A percentile compares a stretch with the other conserved stretches of the same genome.
Conservation (phyloP, 202 grass and related monocot genomes). For the Cymbopogon flexuosus region DNA sequence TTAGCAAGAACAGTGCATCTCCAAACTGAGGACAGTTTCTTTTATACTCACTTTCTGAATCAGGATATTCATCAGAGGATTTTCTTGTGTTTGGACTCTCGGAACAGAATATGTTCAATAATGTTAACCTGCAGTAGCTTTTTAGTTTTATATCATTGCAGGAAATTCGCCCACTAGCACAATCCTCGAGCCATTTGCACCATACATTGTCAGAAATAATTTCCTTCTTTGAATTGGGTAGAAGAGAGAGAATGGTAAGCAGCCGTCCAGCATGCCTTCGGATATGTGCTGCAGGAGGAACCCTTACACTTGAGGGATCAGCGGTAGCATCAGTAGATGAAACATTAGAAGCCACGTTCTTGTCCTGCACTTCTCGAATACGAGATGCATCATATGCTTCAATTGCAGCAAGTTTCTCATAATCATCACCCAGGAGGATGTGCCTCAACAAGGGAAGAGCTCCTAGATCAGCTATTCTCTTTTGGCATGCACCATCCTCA, state of each 20-base stretch:
- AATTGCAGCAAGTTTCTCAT: conserved; percentile 94
- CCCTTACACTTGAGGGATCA: conserved; percentile 69
- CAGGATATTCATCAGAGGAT: conserved; percentile 36
- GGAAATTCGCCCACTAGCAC: conserved; percentile 57
- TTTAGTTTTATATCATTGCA: conserved; percentile 86
- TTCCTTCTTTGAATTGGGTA: conserved; percentile 65
- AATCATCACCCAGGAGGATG: conserved; percentile 84
- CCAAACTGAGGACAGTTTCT: conserved; percentile 71
- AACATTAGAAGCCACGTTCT: conserved; percentile 36
- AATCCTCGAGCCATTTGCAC: conserved; percentile 95
- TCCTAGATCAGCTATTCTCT: conserved; percentile 78
- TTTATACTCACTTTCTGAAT: conserved; percentile 47
- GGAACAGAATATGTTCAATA: conserved; percentile 63
- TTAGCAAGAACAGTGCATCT: conserved; percentile 81
- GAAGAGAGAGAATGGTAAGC: conserved; percentile 78
- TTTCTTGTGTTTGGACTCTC: conserved; percentile 33
- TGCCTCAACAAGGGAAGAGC: conserved; percentile 64
- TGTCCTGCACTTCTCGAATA: conserved; percentile 59
- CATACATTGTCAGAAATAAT: conserved; percentile 69
- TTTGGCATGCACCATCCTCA: conserved; percentile 71
- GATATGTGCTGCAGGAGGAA: conserved; percentile 87
- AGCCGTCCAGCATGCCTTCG: conserved; percentile 79
- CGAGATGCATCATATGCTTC: conserved; percentile 93
- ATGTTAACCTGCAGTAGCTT: conserved; percentile 72
- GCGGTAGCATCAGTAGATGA: conserved; percentile 43